Conservation (phyloP, 1,284 basidiomycete genomes). For the Melanopsichium pennsylvanicum region DNA sequence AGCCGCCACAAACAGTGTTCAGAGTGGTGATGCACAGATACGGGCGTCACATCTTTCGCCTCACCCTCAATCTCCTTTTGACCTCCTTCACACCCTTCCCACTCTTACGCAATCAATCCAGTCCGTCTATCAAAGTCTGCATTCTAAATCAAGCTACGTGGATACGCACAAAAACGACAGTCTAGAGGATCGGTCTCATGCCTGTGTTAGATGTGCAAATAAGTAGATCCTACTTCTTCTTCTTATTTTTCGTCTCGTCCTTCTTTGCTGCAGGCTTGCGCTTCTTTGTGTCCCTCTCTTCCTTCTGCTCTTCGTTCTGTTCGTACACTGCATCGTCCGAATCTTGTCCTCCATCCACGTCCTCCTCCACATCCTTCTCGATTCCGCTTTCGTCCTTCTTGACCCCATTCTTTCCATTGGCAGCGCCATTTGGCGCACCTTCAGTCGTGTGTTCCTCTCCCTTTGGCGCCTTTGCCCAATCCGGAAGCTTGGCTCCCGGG, state of each 20-base stretch:
- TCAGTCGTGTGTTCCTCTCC: constrained; percentile 24
- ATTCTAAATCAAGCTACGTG: too few species aligned
- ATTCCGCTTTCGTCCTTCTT: too few species aligned
- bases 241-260: constrained; percentile 18
- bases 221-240: constrained; percentile 17
- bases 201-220: too few species aligned
- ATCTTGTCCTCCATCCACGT: constrained; percentile 23
- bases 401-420: background rate
- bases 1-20: constrained; percentile 38
- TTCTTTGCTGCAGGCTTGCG: constrained; percentile 11
- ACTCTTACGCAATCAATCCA: too few species aligned
- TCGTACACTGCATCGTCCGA: constrained; percentile 29
- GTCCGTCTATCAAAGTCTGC: too few species aligned
- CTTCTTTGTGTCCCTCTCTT: constrained; percentile 19
- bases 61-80: background rate
- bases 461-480: constrained; percentile 50
- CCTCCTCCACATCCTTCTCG: constrained; percentile 18
- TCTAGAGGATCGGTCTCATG: too few species aligned
- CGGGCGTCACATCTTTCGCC: constrained; percentile 36
- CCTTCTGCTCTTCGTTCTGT: constrained; percentile 32
- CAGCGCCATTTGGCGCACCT: constrained; percentile 2
- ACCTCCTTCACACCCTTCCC: too few species aligned
- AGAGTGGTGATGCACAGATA: constrained; percentile 51
- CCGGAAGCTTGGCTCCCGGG: constrained; percentile 42
- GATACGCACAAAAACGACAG: too few species aligned